These are phyloP conservation scores for Phytophthora tubulina DNA, from an alignment of 352 stramenopile species.

Conservation along the genomic window DNA sequence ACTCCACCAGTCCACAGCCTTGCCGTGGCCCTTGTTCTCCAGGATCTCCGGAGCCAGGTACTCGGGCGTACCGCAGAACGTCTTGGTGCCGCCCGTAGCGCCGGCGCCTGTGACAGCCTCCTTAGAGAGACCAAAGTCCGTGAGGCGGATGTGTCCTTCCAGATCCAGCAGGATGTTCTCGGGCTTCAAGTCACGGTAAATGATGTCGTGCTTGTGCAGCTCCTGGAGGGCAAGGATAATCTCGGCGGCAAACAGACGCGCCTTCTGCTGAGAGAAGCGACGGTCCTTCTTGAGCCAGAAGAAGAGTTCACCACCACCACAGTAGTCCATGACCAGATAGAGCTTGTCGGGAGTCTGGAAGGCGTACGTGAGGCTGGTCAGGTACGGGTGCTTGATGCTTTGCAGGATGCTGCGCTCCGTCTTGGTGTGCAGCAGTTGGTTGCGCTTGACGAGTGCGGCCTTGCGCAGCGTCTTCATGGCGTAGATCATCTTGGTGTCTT, in stretches of 20 bases:
- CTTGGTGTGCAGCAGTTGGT: constrained; percentile 95
- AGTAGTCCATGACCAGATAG: constrained; percentile 96
- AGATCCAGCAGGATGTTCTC: constrained; percentile 96
- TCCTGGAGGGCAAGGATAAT: constrained; percentile 94
- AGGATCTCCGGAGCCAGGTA: constrained; percentile 96
- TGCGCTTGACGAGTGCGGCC: constrained; percentile 92
- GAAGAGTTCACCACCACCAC: constrained; percentile 95
- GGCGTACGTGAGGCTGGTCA: constrained; percentile 88
- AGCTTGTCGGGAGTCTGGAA: constrained; percentile 95
- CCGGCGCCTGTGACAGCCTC: constrained; percentile 89
- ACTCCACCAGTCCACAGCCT: constrained; percentile 92
- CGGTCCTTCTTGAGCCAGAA: constrained; percentile 96
- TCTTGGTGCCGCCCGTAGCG: constrained; percentile 86
- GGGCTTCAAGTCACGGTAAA: constrained; percentile 97
- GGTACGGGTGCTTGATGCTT: constrained; percentile 94
- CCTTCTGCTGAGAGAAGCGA: constrained; percentile 93
- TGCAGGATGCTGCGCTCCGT: constrained; percentile 95
- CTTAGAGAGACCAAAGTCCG: constrained; percentile 96
- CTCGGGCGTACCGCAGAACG: constrained; percentile 95
- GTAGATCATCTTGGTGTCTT: constrained; percentile 94
- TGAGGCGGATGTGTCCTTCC: constrained; percentile 94
- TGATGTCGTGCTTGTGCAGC: constrained; percentile 95
- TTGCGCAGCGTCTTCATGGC: constrained; percentile 97
- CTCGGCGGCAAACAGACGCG: constrained; percentile 93
- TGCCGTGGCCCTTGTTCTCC: constrained; percentile 94